phyloP scores from a whole-genome alignment of 768 basidiomycete species.

The Tricholoma hemisulphureum region DNA sequence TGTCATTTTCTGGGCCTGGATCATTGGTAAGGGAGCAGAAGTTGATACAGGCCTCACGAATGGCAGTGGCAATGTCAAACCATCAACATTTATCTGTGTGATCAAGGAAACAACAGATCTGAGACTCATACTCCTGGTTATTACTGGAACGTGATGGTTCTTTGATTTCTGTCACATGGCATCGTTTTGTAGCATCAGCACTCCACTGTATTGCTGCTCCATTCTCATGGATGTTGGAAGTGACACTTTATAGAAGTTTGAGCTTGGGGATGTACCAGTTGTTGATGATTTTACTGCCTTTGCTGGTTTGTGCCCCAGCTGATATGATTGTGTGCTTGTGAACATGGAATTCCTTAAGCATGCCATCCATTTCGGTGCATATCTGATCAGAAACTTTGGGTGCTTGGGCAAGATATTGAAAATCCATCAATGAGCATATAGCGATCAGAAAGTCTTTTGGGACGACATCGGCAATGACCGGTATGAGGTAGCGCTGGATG shows the following conservation, averaged over 20 bases:
- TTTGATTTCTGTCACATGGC: constrained; percentile 11
- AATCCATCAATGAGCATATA: constrained; percentile 18
- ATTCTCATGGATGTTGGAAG: constrained; percentile 1
- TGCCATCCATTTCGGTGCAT: background rate
- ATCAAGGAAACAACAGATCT: constrained; percentile 10
- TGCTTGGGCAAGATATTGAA: background rate
- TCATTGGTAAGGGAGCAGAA: background rate
- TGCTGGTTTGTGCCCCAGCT: background rate
- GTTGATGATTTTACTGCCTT: background rate
- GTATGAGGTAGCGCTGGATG: constrained; percentile 35
- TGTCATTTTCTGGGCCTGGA: background rate
- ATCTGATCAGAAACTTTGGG: background rate
- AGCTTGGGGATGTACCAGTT: background rate
- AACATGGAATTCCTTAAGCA: background rate
- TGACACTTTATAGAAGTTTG: background rate
- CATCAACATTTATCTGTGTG: constrained; percentile 7
- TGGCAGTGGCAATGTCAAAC: constrained; percentile 7
- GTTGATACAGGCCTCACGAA: constrained; percentile 1
- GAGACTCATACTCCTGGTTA: constrained; percentile 8
- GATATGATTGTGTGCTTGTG: background rate
- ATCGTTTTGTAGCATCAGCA: constrained; percentile 6
- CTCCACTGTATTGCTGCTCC: constrained; percentile 7
- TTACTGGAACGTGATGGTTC: constrained; percentile 1
- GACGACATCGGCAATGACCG: constrained; percentile 34
- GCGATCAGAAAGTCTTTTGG: constrained; percentile 27